These are phyloP conservation scores for Hibiscus tridactylites DNA, from an alignment of 345 rosid genomes.

Conservation along the genomic window DNA sequence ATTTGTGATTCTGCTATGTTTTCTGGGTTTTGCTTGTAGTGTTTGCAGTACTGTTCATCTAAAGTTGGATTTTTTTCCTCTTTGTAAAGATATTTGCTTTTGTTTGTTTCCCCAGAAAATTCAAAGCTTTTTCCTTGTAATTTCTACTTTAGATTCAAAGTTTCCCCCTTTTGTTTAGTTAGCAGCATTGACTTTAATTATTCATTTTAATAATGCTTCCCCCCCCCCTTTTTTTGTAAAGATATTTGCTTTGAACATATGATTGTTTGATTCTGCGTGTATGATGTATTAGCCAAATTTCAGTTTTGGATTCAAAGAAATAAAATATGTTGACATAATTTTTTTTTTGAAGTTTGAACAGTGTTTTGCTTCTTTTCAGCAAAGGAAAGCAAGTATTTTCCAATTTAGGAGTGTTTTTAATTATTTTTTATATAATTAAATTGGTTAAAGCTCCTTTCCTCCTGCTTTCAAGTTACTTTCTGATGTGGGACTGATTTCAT, in stretches of 20 bases:
- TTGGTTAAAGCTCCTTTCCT: background rate
- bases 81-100: background rate
- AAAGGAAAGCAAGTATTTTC: background rate
- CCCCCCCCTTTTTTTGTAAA: background rate
- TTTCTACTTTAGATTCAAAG: background rate
- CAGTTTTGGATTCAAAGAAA: slow-evolving; percentile 2
- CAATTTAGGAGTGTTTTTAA: background rate
- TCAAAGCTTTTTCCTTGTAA: background rate
- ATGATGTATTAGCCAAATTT: background rate
- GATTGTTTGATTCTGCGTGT: background rate
- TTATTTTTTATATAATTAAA: background rate
- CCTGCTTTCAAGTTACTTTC: background rate
- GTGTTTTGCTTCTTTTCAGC: background rate
- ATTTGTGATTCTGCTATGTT: background rate
- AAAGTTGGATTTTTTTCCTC: background rate
- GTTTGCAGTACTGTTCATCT: background rate
- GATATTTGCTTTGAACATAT: background rate
- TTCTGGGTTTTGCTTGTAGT: background rate
- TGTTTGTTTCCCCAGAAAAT: background rate
- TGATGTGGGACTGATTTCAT: background rate
- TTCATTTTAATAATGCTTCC: background rate
- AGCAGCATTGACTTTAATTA: background rate
- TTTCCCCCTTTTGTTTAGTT: background rate
- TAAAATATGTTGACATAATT: slow-evolving; percentile 2
- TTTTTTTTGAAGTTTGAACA: background rate